Percentiles rank a stretch among this genome's conserved stretches.
These are phyloP conservation scores for Harringtonia aguacate DNA, from an alignment of 2,329 filamentous ascomycete species.

Conservation along the genomic window DNA sequence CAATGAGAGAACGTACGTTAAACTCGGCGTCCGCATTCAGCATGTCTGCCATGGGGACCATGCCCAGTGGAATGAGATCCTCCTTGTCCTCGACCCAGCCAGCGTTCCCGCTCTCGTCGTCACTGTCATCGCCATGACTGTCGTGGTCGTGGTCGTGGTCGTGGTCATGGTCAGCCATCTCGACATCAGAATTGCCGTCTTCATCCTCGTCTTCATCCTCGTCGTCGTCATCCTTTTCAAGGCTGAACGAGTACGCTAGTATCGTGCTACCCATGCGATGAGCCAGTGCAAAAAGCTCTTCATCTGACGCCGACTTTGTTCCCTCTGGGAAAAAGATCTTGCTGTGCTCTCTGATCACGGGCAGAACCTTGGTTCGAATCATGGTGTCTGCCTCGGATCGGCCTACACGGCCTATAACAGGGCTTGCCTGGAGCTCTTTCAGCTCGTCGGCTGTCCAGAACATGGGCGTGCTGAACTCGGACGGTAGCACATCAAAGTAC, in stretches of 20 bases:
- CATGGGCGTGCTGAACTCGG: conserved; percentile 73
- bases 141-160: conserved; percentile 31
- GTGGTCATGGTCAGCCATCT: conserved; percentile 57
- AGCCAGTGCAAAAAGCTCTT: conserved; percentile 40
- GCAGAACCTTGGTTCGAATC: conserved; percentile 47
- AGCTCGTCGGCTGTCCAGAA: conserved; percentile 72
- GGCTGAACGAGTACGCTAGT: conserved; percentile 76
- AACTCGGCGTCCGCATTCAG: conserved; percentile 84
- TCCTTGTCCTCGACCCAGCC: conserved; percentile 57
- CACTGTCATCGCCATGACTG: conserved; percentile 18
- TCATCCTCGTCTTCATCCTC: conserved; percentile 39
- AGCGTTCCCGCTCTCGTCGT: conserved; percentile 46
- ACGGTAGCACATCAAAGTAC: conserved; percentile 68
- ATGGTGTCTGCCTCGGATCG: conserved; percentile 58
- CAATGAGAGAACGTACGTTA: conserved; percentile 47
- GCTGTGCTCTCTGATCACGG: conserved; percentile 34
- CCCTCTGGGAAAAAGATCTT: conserved; percentile 32
- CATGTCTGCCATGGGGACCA: conserved; percentile 86
- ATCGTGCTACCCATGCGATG: conserved; percentile 81
- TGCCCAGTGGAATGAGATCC: conserved; percentile 55
- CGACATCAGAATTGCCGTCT: conserved; percentile 36
- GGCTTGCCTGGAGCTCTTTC: conserved; percentile 61
- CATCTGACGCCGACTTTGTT: conserved; percentile 25
- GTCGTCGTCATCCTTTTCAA: conserved; percentile 50
- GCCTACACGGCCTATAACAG: conserved; percentile 67